Evolutionary conservation across 1,284 basidiomycete species (phyloP), one percentile per base, ranked within the genome.

Genomic region (Fomitiporia mediterranea): DNA sequence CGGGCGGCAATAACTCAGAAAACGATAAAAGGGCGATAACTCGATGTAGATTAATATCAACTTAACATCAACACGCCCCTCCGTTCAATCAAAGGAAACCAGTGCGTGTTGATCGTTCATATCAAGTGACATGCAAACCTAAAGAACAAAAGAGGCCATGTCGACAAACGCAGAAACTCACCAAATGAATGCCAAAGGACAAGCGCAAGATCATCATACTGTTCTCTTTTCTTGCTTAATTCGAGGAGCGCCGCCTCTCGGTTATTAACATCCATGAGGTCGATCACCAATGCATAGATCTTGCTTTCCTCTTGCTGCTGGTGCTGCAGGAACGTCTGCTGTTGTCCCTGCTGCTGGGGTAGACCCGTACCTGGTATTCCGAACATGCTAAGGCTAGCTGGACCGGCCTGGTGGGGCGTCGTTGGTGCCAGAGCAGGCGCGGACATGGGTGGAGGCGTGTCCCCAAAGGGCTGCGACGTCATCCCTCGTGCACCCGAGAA

Each of bases 141-240:
- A 25, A 8, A 28, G 27, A 46, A 2, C 2, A 4, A 21, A n/a
- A 19, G 30, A 46, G 48, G 47, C 51, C 19, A 34, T n/a, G n/a
- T n/a, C n/a, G n/a, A n/a, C n/a, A n/a, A n/a, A n/a, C n/a, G n/a
- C n/a, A 19, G 19, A 4, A 11, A 75, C 91, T 61, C 63, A 95
- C 96, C 97, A 67, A 98, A 99, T 9, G 95, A 97, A 67, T 99
- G 96, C 97, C 97, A 99, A 4, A 99, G 80, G 11, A 99, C 93
- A 30, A 99, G 80, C 0, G 97, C 97, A 25, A 99, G 83, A 71
- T 99, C 96, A 68, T 99, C 97, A 70, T 97, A 99, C 74, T 98
- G 94, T 74, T 99, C 97, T 62, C 97, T 80, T 76, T 98, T 98
- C 81, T 99, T 99, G 76, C 94, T 97, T 64, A 99, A 78, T 75